These are phyloP conservation scores for Daldinia vernicosa DNA, from an alignment of 495 filamentous ascomycete species.

Conservation along the genomic window DNA sequence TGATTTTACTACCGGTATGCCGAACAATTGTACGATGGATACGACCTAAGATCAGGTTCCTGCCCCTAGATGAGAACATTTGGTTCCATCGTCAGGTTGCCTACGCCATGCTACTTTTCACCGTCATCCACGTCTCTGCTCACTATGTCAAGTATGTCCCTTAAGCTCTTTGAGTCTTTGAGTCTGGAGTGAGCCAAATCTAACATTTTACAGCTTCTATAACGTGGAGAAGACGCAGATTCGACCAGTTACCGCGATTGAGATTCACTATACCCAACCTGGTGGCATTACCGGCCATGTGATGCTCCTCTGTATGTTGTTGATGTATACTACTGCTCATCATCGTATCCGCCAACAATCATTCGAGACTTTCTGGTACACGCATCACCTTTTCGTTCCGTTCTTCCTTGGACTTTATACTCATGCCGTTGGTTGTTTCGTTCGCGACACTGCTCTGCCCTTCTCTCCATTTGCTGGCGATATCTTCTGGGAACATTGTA, in stretches of 20 bases:
- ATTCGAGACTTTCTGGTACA: slow-evolving; percentile 99
- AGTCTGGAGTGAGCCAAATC: background rate
- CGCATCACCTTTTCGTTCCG: slow-evolving; percentile 95
- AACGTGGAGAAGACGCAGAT: slow-evolving; percentile 90
- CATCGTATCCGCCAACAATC: slow-evolving; percentile 93
- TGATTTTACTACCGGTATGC: slow-evolving; percentile 96
- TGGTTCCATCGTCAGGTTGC: slow-evolving; percentile 98
- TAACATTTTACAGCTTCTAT: slow-evolving; percentile 76
- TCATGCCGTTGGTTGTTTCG: slow-evolving; percentile 95
- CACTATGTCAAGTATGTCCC: slow-evolving; percentile 94
- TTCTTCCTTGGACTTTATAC: slow-evolving; percentile 95
- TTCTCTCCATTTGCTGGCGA: slow-evolving; percentile 85
- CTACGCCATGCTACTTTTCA: slow-evolving; percentile 86
- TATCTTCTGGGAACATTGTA: slow-evolving; percentile 89
- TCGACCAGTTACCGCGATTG: slow-evolving; percentile 79
- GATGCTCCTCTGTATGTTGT: slow-evolving; percentile 97
- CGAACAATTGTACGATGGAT: slow-evolving; percentile 84
- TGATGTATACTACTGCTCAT: slow-evolving; percentile 98
- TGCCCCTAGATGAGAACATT: slow-evolving; percentile 92
- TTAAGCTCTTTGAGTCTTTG: background rate
- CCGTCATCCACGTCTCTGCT: slow-evolving; percentile 74
- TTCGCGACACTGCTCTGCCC: slow-evolving; percentile 74
- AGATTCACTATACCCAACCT: slow-evolving; percentile 90
- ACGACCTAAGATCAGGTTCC: slow-evolving; percentile 84
- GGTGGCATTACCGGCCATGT: slow-evolving; percentile 96